These are phyloP conservation scores for Neopestalotiopsis sp. DNA, from an alignment of 2,329 filamentous ascomycete species.

Conservation along the genomic window DNA sequence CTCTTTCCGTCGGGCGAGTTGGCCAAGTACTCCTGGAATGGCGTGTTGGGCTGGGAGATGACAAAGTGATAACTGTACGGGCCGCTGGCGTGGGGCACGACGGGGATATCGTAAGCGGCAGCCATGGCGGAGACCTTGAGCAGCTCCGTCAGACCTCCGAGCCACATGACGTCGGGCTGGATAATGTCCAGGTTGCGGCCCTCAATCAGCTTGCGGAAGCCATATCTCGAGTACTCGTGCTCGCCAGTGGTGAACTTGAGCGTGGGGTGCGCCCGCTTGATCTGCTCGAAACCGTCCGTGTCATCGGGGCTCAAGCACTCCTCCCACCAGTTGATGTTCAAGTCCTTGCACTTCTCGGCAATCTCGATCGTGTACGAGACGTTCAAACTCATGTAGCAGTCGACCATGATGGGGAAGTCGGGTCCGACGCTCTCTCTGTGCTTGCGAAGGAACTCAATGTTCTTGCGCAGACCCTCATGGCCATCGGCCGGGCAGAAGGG, in stretches of 20 bases:
- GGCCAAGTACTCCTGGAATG: slow-evolving; percentile 95
- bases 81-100: slow-evolving; percentile 92
- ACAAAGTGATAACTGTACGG: slow-evolving; percentile 98
- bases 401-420: slow-evolving; percentile 91
- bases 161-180: slow-evolving; percentile 97
- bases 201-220: slow-evolving; percentile 93
- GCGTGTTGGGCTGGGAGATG: slow-evolving; percentile 88
- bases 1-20: slow-evolving; percentile 91
- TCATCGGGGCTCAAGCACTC: slow-evolving; percentile 92
- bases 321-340: slow-evolving; percentile 97
- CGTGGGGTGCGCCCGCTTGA: slow-evolving; percentile 89
- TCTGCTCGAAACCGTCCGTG: slow-evolving; percentile 85
- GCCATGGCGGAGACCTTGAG: slow-evolving; percentile 89
- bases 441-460: slow-evolving; percentile 85
- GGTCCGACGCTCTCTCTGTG: slow-evolving; percentile 85
- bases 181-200: slow-evolving; percentile 92
- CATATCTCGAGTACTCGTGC: slow-evolving; percentile 93
- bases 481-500: slow-evolving; percentile 92
- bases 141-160: slow-evolving; percentile 89
- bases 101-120: slow-evolving; percentile 90
- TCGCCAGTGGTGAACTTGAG: slow-evolving; percentile 96
- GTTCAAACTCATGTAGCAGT: slow-evolving; percentile 97
- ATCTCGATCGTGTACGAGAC: slow-evolving; percentile 93
- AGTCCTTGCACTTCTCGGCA: slow-evolving; percentile 74
- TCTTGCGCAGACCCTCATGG: slow-evolving; percentile 80